Evolutionary conservation across 768 basidiomycete genomes (phyloP).

Genomic region (Phylloporus sp.): DNA sequence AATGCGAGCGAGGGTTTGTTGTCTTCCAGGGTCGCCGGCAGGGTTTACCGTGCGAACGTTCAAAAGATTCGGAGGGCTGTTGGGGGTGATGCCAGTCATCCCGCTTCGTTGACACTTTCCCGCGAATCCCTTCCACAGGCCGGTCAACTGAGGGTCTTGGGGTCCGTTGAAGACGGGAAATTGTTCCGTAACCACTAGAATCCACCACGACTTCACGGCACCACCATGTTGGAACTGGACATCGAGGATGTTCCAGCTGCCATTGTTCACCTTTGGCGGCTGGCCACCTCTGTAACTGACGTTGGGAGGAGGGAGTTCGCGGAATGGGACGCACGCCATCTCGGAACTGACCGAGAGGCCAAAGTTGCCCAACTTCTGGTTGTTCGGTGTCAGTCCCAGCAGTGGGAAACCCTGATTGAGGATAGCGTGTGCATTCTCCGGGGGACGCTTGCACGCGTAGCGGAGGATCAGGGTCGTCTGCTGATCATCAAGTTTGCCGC

Average conservation of each 20-base stretch:
- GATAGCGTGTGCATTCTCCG: constrained; percentile 54
- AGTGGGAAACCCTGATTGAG: constrained; percentile 50
- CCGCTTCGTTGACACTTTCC: constrained; percentile 56
- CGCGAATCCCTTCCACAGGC: constrained; percentile 49
- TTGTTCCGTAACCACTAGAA: constrained; percentile 59
- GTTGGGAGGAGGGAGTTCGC: constrained; percentile 56
- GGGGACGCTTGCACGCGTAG: constrained; percentile 60
- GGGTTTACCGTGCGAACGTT: constrained; percentile 17
- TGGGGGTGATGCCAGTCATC: constrained; percentile 54
- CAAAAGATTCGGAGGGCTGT: constrained; percentile 33
- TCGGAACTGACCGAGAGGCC: constrained; percentile 48
- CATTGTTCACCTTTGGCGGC: constrained; percentile 44
- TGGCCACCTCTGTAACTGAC: constrained; percentile 50
- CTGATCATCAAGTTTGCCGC: constrained; percentile 52
- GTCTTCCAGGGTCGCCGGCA: constrained; percentile 33
- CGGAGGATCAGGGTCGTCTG: constrained; percentile 70
- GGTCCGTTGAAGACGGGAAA: constrained; percentile 35
- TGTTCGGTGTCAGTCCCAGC: constrained; percentile 46
- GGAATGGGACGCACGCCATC: constrained; percentile 62
- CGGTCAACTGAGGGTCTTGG: constrained; percentile 23
- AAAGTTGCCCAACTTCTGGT: constrained; percentile 47
- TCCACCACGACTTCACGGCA: constrained; percentile 54
- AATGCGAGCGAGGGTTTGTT: constrained; percentile 37
- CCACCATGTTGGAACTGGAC: constrained; percentile 63
- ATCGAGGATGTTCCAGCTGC: constrained; percentile 72